Base-by-base conservation (phyloP, 2,329 filamentous ascomycete genomes). In the Fusarium vanettenii region DNA sequence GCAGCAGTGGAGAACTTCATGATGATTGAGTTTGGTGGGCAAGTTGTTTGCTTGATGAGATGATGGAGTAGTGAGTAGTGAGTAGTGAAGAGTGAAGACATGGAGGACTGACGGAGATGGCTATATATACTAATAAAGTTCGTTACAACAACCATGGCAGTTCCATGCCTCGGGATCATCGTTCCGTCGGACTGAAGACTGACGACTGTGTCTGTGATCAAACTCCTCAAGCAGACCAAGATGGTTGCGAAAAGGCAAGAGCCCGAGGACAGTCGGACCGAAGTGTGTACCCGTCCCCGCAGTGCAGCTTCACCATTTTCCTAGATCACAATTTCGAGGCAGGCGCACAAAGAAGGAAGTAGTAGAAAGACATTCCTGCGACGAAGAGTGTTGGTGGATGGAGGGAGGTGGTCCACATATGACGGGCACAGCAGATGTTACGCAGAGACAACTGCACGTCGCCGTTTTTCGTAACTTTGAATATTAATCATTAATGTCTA, bases 1-100 rank as follows among this genome's bases (percentile, higher is more conserved):
- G 64, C 14, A 2, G 45, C 10, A 10, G 29, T 31, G 1, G 64
- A 61, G 16, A 33, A 57, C 55, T 72, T 69, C 70, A 72, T 72
- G 22, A 2, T 61, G 39, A 4, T 18, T 16, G 8, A 48, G 14
- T 14, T 29, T 52, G 48, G 48, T 52, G 48, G 25, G 25, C 3
- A 31, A 52, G 48, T 52, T 6, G 27, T 29, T n/a, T 29, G 16
- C 16, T 29, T 52, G 25, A 8, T 29, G 48, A n/a, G 25, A n/a
- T n/a, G 16, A 52, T 52, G 25, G 48, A 29, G 48, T n/a, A n/a
- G n/a, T n/a, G n/a, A n/a, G n/a, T n/a, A n/a, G n/a, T n/a, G n/a
- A n/a, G n/a, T n/a, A n/a, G 29, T 31, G 29, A 29, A n/a, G 25
- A n/a, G 16, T 52, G 16, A 52, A 13, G 25, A 52, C n/a, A n/a